Percentiles rank a stretch among this genome's conserved stretches.
Conservation (phyloP, 2,329 filamentous ascomycete species). For the Peltaster fructicola region DNA sequence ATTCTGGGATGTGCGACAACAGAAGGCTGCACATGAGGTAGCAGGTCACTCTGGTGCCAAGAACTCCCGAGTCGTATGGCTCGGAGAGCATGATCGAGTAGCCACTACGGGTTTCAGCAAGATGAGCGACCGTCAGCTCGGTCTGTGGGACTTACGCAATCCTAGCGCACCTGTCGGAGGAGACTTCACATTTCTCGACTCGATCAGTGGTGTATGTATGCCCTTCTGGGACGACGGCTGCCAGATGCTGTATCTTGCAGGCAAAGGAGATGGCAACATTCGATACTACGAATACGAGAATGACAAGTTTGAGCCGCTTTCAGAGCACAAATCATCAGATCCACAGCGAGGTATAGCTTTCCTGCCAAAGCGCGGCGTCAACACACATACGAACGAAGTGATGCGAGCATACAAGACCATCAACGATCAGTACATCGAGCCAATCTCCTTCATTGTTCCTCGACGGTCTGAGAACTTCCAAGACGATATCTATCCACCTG, state of each 20-base stretch:
- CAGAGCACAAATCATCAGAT: constrained; percentile 91
- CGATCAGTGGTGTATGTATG: constrained; percentile 96
- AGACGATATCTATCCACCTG: constrained; percentile 88
- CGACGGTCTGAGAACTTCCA: constrained; percentile 89
- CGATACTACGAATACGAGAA: constrained; percentile 98
- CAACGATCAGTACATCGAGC: constrained; percentile 85
- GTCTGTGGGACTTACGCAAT: constrained; percentile 81
- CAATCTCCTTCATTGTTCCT: constrained; percentile 92
- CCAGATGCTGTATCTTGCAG: constrained; percentile 86
- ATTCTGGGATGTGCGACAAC: constrained; percentile 92
- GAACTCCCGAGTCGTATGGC: constrained; percentile 92
- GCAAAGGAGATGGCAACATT: constrained; percentile 97
- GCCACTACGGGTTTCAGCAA: constrained; percentile 93
- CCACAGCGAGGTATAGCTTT: constrained; percentile 91
- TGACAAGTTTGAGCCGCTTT: constrained; percentile 95
- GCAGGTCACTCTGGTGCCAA: constrained; percentile 83
- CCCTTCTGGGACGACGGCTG: constrained; percentile 98
- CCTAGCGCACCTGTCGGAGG: constrained; percentile 68
- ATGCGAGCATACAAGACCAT: constrained; percentile 96
- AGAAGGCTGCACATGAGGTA: constrained; percentile 69
- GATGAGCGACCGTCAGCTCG: constrained; percentile 95
- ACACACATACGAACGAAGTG: constrained; percentile 90
- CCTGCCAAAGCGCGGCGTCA: constrained; percentile 84
- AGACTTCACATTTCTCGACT: constrained; percentile 68
- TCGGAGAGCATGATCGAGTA: constrained; percentile 91